Evolutionary conservation across 495 filamentous ascomycete genomes (phyloP).

Genomic region (Parathielavia hyrcaniae): DNA sequence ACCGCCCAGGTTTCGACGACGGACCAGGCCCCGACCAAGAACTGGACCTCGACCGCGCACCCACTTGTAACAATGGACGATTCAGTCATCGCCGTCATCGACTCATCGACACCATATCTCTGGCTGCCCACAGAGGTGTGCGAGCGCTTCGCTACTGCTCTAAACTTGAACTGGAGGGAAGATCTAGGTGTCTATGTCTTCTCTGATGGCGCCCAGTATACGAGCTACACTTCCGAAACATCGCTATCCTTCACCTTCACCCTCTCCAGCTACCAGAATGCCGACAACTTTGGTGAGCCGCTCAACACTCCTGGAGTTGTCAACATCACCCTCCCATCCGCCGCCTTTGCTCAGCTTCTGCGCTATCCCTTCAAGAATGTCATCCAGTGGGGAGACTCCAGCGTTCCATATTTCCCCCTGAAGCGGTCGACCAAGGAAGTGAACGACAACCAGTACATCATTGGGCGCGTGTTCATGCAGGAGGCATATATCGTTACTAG

Average conservation of each 20-base stretch:
- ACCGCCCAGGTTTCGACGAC: constrained; percentile 41
- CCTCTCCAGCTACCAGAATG: constrained; percentile 46
- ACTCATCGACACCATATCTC: constrained; percentile 60
- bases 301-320: constrained; percentile 45
- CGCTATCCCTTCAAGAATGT: constrained; percentile 51
- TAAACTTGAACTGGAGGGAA: constrained; percentile 54
- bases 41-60: constrained; percentile 36
- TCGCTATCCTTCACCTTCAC: constrained; percentile 55
- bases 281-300: constrained; percentile 39
- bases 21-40: constrained; percentile 33
- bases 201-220: constrained; percentile 34
- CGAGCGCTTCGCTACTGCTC: constrained; percentile 52
- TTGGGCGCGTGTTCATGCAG: constrained; percentile 65
- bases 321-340: constrained; percentile 57
- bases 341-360: constrained; percentile 56
- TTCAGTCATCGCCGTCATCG: constrained; percentile 51
- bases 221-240: constrained; percentile 26
- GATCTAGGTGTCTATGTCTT: constrained; percentile 42
- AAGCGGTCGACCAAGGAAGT: constrained; percentile 37
- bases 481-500: constrained; percentile 63
- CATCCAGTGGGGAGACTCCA: constrained; percentile 39
- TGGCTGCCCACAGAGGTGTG: constrained; percentile 62
- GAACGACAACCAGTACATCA: constrained; percentile 51
- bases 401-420: constrained; percentile 58
- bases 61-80: constrained; percentile 42